Evolutionary conservation across 2,329 filamentous ascomycete species (phyloP).

Genomic region (Colletotrichum gloeosporioides): DNA sequence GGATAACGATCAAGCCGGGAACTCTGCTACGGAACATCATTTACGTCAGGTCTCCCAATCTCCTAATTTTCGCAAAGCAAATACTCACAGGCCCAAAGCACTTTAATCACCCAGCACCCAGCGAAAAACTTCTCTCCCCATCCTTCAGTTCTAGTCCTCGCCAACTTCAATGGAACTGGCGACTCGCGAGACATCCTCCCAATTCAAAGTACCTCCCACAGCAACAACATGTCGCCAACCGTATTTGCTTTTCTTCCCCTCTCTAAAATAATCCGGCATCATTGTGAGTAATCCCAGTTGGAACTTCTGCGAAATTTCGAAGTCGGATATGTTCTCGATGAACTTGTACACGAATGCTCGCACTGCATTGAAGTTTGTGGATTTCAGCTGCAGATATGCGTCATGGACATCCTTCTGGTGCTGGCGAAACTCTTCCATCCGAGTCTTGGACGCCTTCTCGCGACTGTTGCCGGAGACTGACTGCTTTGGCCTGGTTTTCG

Average conservation of each 20-base stretch:
- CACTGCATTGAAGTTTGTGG: neutral
- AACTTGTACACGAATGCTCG: neutral
- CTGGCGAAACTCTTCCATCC: neutral
- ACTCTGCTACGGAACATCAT: neutral
- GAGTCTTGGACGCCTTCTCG: neutral
- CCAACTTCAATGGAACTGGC: neutral
- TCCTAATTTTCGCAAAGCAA: neutral
- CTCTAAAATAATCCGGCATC: neutral
- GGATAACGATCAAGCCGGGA: neutral
- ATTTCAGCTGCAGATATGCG: neutral
- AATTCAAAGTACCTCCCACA: neutral
- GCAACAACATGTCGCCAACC: neutral
- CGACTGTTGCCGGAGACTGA: neutral
- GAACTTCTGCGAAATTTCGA: neutral
- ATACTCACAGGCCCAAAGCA: neutral
- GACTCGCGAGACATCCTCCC: neutral
- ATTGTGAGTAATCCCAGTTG: neutral
- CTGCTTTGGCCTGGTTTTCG: neutral
- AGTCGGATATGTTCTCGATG: neutral
- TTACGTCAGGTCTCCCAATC: neutral
- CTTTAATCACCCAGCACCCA: neutral
- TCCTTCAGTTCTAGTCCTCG: neutral
- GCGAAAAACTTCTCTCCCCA: neutral
- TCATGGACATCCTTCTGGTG: neutral
- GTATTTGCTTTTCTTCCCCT: neutral